Percentiles rank a stretch among this genome's conserved stretches.
phyloP scores from a whole-genome alignment of 306 rosid species.

The Datisca glomerata region DNA sequence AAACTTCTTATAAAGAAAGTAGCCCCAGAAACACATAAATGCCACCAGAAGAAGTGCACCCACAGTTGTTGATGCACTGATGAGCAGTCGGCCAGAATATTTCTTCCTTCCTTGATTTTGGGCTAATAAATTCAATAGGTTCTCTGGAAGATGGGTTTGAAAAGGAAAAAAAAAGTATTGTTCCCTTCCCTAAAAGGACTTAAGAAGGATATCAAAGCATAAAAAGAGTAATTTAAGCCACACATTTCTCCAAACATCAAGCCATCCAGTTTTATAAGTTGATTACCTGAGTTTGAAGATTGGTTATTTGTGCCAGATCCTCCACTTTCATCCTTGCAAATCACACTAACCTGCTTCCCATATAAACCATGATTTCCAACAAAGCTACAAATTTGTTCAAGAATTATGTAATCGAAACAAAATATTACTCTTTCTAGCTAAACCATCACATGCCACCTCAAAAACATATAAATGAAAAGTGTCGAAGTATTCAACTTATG shows the following conservation, averaged over 20 bases:
- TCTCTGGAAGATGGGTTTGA: too few relatives aligned
- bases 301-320: constrained; percentile 32
- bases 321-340: constrained; percentile 53
- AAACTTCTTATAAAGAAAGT: constrained; percentile 81
- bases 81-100: constrained; percentile 84
- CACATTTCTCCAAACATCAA: too few relatives aligned
- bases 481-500: too few relatives aligned
- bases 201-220: not conserved
- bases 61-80: constrained; percentile 96
- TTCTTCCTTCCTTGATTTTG: constrained; percentile 61
- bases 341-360: constrained; percentile 49
- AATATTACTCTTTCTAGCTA: not conserved
- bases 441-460: too few relatives aligned
- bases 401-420: not conserved
- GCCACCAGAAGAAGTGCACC: constrained; percentile 98
- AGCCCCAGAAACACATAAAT: constrained; percentile 99
- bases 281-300: constrained; percentile 38
- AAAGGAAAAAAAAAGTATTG: constrained; percentile 2
- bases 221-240: not conserved
- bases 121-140: constrained; percentile 19
- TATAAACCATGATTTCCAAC: constrained; percentile 88
- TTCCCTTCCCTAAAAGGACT: too few relatives aligned
- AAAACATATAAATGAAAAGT: too few relatives aligned
- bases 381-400: constrained; percentile 40
- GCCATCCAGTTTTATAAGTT: not conserved